These are phyloP conservation scores for Cercospora sojina DNA, from an alignment of 2,329 filamentous ascomycete species.

Conservation along the genomic window DNA sequence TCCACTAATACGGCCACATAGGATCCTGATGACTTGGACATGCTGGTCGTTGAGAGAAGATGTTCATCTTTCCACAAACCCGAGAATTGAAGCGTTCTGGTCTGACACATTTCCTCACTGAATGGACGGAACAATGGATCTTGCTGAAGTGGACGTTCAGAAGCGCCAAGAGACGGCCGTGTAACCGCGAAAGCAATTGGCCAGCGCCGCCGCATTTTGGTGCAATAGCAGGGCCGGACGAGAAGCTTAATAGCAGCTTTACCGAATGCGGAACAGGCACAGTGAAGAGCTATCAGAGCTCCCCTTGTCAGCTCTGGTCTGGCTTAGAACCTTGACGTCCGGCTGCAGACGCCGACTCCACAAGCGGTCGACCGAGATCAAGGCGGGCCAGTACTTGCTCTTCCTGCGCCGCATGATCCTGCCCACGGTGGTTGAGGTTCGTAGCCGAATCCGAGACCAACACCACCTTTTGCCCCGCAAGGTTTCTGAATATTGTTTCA, in stretches of 20 bases:
- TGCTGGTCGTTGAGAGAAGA: neutral
- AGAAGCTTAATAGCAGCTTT: conserved; percentile 2
- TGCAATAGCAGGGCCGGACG: neutral
- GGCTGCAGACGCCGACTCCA: conserved; percentile 15
- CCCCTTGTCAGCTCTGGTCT: conserved; percentile 8
- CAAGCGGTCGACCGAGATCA: conserved; percentile 20
- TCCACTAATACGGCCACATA: neutral
- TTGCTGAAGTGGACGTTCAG: conserved; percentile 4
- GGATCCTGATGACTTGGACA: neutral
- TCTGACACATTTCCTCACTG: neutral
- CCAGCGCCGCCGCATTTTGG: conserved; percentile 12
- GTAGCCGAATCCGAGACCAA: conserved; percentile 6
- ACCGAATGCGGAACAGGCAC: conserved; percentile 10
- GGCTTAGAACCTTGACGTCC: neutral
- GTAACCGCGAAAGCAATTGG: conserved; percentile 2
- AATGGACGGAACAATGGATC: neutral
- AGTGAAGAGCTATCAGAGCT: conserved; percentile 12
- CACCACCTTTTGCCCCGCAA: conserved; percentile 5
- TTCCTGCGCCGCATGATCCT: conserved; percentile 4
- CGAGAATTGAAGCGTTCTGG: neutral
- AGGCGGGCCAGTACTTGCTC: conserved; percentile 4
- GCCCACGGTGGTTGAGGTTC: conserved; percentile 2
- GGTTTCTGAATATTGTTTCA: conserved; percentile 8
- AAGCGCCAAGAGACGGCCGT: conserved; percentile 4
- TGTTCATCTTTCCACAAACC: neutral